Evolutionary conservation across 2,329 filamentous ascomycete species (phyloP), one percentile per base, ranked within the genome.

Genomic region (Calycina herbarum): DNA sequence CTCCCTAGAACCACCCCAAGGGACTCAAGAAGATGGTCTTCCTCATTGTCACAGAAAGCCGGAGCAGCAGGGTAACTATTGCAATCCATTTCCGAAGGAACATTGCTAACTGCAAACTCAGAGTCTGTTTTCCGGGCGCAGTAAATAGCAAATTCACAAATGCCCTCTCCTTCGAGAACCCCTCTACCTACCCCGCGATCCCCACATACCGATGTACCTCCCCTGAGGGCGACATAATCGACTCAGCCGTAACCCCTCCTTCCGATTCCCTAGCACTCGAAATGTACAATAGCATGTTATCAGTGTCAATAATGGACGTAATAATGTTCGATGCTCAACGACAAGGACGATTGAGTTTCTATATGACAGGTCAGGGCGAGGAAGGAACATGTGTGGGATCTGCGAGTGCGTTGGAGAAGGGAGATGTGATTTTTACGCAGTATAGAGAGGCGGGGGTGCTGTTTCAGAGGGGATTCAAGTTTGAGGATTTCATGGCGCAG

Each of bases 281-380:
- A 38, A 73, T 76, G 71, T 76, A 76, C 77, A 83, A 80, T 66
- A 85, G 88, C 72, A 90, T 91, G 88, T 73, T 90, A 10, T 84
- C 82, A 42, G 81, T 89, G 10, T 88, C 90, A 64, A 91, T 98
- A 71, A 95, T 99, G 93, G 95, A 99, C 76, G 78, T 96, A 64
- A 91, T 98, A 76, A 98, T 98, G 94, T 97, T 97, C 75, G 95
- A 99, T 75, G 94, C 95, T 0, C 95, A 99, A 79, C 85, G 95
- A 57, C 95, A 99, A 79, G 76, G 76, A 11, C 70, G 75, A 29
- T 45, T 77, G 24, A 73, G 70, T 61, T 99, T 99, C 79, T 99
- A 99, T 79, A 98, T 99, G 92, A 94, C 94, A 6, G 68, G 63
- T 38, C 59, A 69, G 45, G 70, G 71, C 2, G 71, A 76, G 67